A percentile compares a stretch with the other conserved stretches of the same genome.
Conservation (phyloP, 306 rosid genomes). For the Erythrophleum fordii region DNA sequence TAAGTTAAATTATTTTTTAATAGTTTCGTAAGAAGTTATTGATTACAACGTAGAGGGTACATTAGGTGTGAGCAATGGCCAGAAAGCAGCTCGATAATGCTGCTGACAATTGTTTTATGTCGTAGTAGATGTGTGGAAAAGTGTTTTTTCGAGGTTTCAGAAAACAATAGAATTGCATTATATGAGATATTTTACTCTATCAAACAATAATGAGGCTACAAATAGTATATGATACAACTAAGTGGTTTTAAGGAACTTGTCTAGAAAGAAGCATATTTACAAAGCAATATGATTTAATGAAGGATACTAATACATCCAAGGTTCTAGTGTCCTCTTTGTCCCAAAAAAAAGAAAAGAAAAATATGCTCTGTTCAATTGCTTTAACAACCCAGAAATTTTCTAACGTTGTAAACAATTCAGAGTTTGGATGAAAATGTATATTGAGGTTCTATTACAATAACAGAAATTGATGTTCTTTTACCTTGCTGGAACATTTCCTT, state of each 20-base stretch:
- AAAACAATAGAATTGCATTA: not conserved
- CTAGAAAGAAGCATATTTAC: not conserved
- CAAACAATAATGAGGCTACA: not conserved
- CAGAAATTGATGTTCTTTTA: slow-evolving; percentile 36
- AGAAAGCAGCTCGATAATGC: not conserved
- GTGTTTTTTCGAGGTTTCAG: not conserved
- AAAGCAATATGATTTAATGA: not conserved
- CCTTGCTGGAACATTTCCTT: slow-evolving; percentile 72
- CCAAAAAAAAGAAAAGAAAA: not conserved
- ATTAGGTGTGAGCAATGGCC: not conserved
- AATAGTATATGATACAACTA: not conserved
- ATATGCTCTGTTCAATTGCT: slow-evolving; percentile 2
- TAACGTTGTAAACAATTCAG: not conserved
- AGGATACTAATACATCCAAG: not conserved
- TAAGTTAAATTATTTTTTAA: not conserved
- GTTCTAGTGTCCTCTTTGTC: not conserved
- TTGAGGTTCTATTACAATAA: slow-evolving; percentile 9
- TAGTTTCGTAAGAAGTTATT: not conserved
- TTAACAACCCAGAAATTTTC: slow-evolving; percentile 6
- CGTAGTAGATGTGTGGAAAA: not conserved
- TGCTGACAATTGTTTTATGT: not conserved
- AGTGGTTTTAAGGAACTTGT: not conserved
- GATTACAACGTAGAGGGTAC: not conserved
- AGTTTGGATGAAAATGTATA: not conserved
- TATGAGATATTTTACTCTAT: not conserved